Evolutionary conservation across 345 rosid species (phyloP).

Genomic region (Sisymbrium irio): DNA sequence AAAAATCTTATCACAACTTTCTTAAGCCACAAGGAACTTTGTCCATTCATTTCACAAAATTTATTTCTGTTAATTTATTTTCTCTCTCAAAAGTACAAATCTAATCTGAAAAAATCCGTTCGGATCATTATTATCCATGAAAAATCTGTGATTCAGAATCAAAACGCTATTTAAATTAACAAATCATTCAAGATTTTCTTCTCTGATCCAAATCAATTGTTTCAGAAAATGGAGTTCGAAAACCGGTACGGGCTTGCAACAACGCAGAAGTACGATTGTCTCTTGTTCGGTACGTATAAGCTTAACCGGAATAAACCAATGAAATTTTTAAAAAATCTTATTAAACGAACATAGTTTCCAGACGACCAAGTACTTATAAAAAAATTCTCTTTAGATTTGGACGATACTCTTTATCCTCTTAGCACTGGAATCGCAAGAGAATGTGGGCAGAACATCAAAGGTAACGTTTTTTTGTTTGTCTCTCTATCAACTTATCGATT

Average conservation of each 20-base stretch:
- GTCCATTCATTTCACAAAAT: constrained; percentile 32
- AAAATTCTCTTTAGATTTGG: constrained; percentile 54
- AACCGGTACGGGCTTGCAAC: constrained; percentile 40
- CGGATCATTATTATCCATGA: constrained; percentile 20
- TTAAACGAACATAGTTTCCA: background rate
- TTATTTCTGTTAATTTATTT: constrained; percentile 1
- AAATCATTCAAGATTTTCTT: background rate
- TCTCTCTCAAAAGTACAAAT: background rate
- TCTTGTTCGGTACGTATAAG: constrained; percentile 75
- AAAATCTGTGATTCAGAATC: constrained; percentile 14
- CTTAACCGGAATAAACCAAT: background rate
- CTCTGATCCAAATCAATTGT: constrained; percentile 21
- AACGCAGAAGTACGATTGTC: constrained; percentile 58
- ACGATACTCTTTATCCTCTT: constrained; percentile 85
- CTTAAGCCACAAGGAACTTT: constrained; percentile 22
- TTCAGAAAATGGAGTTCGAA: constrained; percentile 54
- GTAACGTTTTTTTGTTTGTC: constrained; percentile 23
- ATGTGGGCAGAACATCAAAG: constrained; percentile 63
- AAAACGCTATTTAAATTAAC: constrained; percentile 24
- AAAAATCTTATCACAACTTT: constrained; percentile 23
- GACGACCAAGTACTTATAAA: background rate
- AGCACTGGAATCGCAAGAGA: constrained; percentile 60
- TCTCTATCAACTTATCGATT: background rate
- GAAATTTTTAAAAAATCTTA: no score
- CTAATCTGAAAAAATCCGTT: constrained; percentile 11